Percentiles rank a stretch among this genome's conserved stretches.
phyloP scores from a whole-genome alignment of 768 basidiomycete species.

The Cystobasidium onofrii region DNA sequence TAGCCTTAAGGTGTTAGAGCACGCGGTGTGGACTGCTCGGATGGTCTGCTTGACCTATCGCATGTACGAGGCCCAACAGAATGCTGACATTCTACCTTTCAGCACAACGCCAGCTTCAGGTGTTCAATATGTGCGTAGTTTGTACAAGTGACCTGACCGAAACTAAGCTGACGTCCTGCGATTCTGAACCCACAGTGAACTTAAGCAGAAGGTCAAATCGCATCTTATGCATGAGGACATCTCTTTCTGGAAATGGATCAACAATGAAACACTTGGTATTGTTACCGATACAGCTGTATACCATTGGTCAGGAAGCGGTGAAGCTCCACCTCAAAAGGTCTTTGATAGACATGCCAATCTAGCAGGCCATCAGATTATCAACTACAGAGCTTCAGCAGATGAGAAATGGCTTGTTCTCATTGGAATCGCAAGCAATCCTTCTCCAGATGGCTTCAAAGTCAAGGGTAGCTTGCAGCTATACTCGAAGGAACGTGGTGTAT shows the following conservation, averaged over 20 bases:
- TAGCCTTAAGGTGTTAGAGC: no score
- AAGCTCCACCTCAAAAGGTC: conserved; percentile 73
- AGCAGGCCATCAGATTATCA: conserved; percentile 91
- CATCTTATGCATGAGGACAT: conserved; percentile 81
- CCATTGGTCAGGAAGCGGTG: conserved; percentile 65
- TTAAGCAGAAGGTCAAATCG: conserved; percentile 94
- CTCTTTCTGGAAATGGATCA: conserved; percentile 97
- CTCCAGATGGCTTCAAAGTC: conserved; percentile 92
- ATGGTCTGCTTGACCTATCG: background rate
- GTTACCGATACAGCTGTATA: conserved; percentile 88
- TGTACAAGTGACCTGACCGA: background rate
- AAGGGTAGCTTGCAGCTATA: conserved; percentile 98
- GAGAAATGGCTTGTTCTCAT: conserved; percentile 97
- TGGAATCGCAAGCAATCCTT: conserved; percentile 84
- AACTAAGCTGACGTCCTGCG: no score
- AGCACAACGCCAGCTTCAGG: conserved; percentile 90
- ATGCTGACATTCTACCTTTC: conserved; percentile 15
- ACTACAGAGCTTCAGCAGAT: conserved; percentile 83
- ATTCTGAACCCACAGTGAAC: conserved; percentile 52
- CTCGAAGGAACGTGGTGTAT: conserved; percentile 81
- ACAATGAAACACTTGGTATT: conserved; percentile 79
- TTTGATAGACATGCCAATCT: conserved; percentile 96
- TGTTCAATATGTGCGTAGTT: conserved; percentile 67
- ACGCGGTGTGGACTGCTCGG: no score
- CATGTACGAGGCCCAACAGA: background rate